A percentile compares a stretch with the other conserved stretches of the same genome.
Conservation (phyloP, 805 yeast genomes). For the Candida quercuum region DNA sequence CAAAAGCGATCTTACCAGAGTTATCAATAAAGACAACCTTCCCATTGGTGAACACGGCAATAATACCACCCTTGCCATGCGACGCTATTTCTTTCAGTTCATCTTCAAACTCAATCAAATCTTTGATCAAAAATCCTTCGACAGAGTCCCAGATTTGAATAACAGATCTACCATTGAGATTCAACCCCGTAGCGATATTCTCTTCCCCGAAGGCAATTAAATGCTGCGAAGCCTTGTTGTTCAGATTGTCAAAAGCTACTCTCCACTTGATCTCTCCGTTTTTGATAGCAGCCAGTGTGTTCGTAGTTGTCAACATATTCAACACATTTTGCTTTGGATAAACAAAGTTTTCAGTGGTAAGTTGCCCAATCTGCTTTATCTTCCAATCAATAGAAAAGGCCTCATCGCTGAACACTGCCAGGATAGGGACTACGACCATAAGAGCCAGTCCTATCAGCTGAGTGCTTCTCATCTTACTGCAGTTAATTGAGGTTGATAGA, state of each 20-base stretch:
- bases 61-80: not conserved
- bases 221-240: slow-evolving; percentile 11
- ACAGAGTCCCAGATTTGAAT: slow-evolving; percentile 17
- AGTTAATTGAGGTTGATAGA: too few species aligned
- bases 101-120: slow-evolving; percentile 8
- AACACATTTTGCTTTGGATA: slow-evolving; percentile 14
- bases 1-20: slow-evolving; percentile 1
- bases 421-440: not conserved
- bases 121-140: slow-evolving; percentile 10
- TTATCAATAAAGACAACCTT: slow-evolving; percentile 3
- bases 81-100: slow-evolving; percentile 5
- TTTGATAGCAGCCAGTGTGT: slow-evolving; percentile 30
- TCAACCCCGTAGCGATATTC: slow-evolving; percentile 18
- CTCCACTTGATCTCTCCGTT: slow-evolving; percentile 32
- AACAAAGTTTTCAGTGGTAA: slow-evolving; percentile 18
- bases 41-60: slow-evolving; percentile 12
- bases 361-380: slow-evolving; percentile 37
- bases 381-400: slow-evolving; percentile 55
- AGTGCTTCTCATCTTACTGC: too few species aligned
- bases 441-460: not conserved
- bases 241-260: slow-evolving; percentile 18
- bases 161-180: slow-evolving; percentile 14
- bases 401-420: slow-evolving; percentile 40
- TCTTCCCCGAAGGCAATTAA: slow-evolving; percentile 8
- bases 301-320: slow-evolving; percentile 23